These are phyloP conservation scores for Cercophora samala DNA, from an alignment of 495 filamentous ascomycete genomes.

Conservation along the genomic window DNA sequence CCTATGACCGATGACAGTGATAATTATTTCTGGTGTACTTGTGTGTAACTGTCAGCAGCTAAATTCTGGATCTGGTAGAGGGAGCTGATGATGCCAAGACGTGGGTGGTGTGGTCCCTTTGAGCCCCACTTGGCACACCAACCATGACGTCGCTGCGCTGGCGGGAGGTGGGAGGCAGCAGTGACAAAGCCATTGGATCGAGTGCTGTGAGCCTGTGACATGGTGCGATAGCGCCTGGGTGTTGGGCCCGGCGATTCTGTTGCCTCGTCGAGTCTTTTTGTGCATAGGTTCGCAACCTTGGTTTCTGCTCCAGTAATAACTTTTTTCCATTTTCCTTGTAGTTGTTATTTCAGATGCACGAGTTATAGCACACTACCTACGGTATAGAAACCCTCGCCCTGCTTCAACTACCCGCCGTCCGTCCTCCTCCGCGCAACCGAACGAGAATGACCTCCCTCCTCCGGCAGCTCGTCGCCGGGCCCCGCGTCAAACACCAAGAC, in stretches of 20 bases:
- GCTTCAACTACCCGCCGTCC: too few relatives aligned
- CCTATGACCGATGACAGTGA: neutral
- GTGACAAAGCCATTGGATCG: neutral
- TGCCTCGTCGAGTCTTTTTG: too few relatives aligned
- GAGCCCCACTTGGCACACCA: neutral
- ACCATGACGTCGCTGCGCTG: neutral
- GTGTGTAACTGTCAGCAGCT: neutral
- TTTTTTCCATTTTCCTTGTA: too few relatives aligned
- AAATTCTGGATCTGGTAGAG: neutral
- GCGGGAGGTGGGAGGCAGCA: neutral
- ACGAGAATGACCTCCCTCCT: constrained; percentile 50
- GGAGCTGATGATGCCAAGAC: neutral
- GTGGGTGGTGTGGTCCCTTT: neutral
- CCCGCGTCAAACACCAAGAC: constrained; percentile 76
- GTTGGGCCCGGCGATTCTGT: too few relatives aligned
- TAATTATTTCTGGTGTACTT: neutral
- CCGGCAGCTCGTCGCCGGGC: constrained; percentile 65
- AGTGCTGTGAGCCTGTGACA: neutral
- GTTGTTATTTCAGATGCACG: neutral
- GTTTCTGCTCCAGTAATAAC: too few relatives aligned
- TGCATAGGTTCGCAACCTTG: neutral
- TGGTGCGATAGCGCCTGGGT: neutral
- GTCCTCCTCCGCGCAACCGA: too few relatives aligned
- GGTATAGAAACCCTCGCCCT: too few relatives aligned
- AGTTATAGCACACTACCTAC: neutral